Evolutionary conservation across 768 basidiomycete genomes (phyloP).

Genomic region (Gymnopilus junonius): DNA sequence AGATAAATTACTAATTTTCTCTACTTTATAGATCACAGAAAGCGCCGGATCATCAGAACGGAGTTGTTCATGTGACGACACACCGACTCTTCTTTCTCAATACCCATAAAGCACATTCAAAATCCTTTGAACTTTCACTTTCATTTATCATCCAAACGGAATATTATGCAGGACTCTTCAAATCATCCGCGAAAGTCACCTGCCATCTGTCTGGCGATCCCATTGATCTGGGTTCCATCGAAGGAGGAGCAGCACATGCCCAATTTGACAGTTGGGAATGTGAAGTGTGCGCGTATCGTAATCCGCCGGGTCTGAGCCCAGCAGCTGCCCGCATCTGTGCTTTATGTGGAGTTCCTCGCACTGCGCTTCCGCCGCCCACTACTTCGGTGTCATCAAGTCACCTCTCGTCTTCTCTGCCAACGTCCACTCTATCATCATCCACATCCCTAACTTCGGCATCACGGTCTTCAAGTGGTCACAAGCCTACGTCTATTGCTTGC

Average conservation of each 20-base stretch:
- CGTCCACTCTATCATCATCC: constrained; percentile 39
- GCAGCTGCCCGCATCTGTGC: constrained; percentile 70
- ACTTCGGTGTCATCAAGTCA: constrained; percentile 29
- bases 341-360: constrained; percentile 81
- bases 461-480: constrained; percentile 17
- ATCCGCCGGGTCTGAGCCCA: constrained; percentile 77
- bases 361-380: constrained; percentile 32
- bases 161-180: constrained; percentile 89
- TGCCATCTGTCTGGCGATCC: constrained; percentile 54
- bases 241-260: constrained; percentile 27
- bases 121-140: constrained; percentile 75
- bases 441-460: constrained; percentile 37
- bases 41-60: constrained; percentile 76
- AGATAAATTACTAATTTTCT: constrained; percentile 21
- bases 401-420: constrained; percentile 44
- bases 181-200: constrained; percentile 88
- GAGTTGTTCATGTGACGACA: constrained; percentile 73
- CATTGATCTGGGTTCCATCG: constrained; percentile 26
- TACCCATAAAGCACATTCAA: constrained; percentile 43
- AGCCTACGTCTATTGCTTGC: constrained; percentile 59
- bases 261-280: constrained; percentile 76
- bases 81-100: constrained; percentile 89
- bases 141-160: constrained; percentile 75
- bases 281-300: constrained; percentile 85
- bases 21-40: constrained; percentile 73